These are phyloP conservation scores for Schizosaccharomyces lindneri DNA, from an alignment of 805 yeast species.

Conservation along the genomic window DNA sequence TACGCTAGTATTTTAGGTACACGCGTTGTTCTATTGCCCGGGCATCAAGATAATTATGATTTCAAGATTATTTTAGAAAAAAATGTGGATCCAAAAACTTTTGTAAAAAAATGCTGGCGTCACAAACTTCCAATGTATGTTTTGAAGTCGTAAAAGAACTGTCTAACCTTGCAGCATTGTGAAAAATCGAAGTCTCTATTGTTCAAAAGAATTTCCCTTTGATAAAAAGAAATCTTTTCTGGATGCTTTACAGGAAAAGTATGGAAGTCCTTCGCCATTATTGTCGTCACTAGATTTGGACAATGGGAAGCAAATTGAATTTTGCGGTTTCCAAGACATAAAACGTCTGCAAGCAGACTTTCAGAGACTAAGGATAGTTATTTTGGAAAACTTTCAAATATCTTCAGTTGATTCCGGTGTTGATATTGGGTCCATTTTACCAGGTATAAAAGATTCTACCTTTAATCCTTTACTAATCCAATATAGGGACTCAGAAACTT, in stretches of 20 bases:
- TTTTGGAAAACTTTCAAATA: background rate
- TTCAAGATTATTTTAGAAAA: background rate
- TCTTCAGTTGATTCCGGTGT: background rate
- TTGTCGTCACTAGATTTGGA: background rate
- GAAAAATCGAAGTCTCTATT: background rate
- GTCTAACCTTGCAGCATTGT: background rate
- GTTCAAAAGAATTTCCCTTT: background rate
- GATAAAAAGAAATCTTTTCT: background rate
- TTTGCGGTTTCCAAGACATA: background rate
- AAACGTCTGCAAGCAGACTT: background rate
- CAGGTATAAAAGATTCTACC: background rate
- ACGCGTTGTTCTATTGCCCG: no score
- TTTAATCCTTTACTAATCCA: no score
- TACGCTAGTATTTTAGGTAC: no score
- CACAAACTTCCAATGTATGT: background rate
- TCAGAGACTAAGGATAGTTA: background rate
- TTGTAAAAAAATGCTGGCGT: background rate
- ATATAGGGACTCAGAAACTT: no score
- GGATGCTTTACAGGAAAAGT: background rate
- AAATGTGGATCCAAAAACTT: background rate
- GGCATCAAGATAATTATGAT: background rate
- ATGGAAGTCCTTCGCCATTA: background rate
- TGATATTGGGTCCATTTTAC: background rate
- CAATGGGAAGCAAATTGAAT: background rate
- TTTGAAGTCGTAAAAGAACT: background rate